Evolutionary conservation across 768 basidiomycete genomes (phyloP), one percentile per base, ranked within the genome.

Genomic region (Pholiota conissans): DNA sequence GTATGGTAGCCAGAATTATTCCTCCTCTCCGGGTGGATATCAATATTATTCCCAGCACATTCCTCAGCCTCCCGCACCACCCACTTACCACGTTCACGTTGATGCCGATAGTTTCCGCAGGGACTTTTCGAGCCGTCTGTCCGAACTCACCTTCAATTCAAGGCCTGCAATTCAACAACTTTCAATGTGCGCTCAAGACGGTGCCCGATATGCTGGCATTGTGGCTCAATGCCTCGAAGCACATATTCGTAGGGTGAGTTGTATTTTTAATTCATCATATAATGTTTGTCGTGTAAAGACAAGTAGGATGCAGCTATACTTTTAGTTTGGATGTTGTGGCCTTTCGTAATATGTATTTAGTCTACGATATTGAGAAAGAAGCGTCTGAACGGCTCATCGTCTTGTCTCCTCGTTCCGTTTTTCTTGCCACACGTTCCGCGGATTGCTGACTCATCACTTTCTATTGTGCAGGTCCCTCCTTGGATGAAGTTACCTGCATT

Each of bases 401-500:
- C n/a, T n/a, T n/a, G n/a, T 57, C 57, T 64, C 57, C 54, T 61
- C 57, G 46, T 45, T 57, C 39, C 56, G 49, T 34, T 46, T 34
- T 50, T 63, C 59, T 70, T 65, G 54, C 62, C 67, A 58, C 63
- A 63, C 64, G 61, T 76, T 74, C 76, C 78, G 74, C 72, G 79
- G 78, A 76, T 73, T 79, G 87, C 86, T 91, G 86, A 91, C 89
- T 87, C 76, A 88, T 83, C 64, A 63, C 74, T 76, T 67, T 67
- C 71, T 67, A 56, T 73, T 73, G 63, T 18, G 68, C 74, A 98
- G 96, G 93, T 94, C 11, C 87, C 87, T 18, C 85, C 90, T 20
- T 89, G 85, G 79, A 89, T 91, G 81, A 95, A 97, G 74, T 79
- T 99, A 7, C 96, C 97, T 1, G 83, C 90, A 0, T 94, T 98